Conservation (phyloP, 371 early-diverging fungal species). For the Mortierella sp. region DNA sequence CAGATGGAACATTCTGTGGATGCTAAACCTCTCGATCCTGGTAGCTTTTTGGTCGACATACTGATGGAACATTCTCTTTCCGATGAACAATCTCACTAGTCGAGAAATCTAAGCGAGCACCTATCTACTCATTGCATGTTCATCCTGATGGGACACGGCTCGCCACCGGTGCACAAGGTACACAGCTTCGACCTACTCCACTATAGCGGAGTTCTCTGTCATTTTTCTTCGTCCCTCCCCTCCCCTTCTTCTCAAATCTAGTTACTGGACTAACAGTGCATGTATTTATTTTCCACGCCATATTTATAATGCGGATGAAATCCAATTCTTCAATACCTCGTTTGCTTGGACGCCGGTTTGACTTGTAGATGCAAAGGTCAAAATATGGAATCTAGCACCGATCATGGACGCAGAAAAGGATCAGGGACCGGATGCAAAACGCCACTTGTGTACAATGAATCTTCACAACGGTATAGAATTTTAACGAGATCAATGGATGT, state of each 20-base stretch:
- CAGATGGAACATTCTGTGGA: not conserved
- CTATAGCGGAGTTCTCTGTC: no score
- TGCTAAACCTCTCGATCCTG: not conserved
- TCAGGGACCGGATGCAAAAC: conserved; percentile 63
- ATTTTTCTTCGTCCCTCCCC: not conserved
- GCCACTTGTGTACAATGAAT: conserved; percentile 83
- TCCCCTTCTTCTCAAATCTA: no score
- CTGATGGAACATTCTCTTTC: not conserved
- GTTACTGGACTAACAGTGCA: not conserved
- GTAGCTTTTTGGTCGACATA: no score
- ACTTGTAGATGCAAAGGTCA: conserved; percentile 78
- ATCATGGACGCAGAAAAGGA: conserved; percentile 68
- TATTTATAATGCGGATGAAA: not conserved
- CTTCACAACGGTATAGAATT: conserved; percentile 79
- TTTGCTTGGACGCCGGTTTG: not conserved
- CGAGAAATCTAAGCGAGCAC: conserved; percentile 77
- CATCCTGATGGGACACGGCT: conserved; percentile 85
- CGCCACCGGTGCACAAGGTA: conserved; percentile 90
- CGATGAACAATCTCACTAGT: conserved; percentile 28
- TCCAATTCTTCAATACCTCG: not conserved
- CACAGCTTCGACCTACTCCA: no score
- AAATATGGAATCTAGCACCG: conserved; percentile 83
- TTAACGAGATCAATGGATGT: not conserved
- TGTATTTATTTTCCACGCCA: not conserved
- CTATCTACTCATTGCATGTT: conserved; percentile 90